Conservation (phyloP, 2,329 filamentous ascomycete genomes). For the Colletotrichum musicola region DNA sequence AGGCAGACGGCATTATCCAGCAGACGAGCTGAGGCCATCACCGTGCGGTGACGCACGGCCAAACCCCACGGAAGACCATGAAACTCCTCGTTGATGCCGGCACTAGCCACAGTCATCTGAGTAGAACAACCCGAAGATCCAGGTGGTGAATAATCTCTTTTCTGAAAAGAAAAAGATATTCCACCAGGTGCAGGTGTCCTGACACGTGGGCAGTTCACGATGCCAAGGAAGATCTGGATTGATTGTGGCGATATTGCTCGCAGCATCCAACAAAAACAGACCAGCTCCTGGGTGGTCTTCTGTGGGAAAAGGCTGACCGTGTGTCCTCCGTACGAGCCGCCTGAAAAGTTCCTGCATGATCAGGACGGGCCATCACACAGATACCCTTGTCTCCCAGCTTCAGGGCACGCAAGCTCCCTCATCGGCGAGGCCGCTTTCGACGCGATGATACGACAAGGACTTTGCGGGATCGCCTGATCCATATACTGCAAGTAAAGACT, state of each 20-base stretch:
- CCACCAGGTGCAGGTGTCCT: too few relatives aligned
- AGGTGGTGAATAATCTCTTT: too few relatives aligned
- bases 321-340: background rate
- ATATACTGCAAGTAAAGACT: background rate
- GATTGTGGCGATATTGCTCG: too few relatives aligned
- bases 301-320: too few relatives aligned
- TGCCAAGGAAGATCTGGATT: too few relatives aligned
- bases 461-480: background rate
- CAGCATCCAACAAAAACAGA: too few relatives aligned
- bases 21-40: conserved; percentile 11
- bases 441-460: background rate
- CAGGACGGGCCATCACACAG: background rate
- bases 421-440: background rate
- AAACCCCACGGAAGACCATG: background rate
- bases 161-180: too few relatives aligned
- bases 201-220: too few relatives aligned
- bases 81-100: conserved; percentile 23
- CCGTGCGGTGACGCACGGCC: conserved; percentile 36
- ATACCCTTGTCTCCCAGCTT: background rate
- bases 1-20: background rate
- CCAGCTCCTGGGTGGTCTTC: too few relatives aligned
- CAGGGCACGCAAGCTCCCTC: background rate
- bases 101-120: background rate
- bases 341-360: background rate
- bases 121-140: background rate